Percentiles rank a stretch among this genome's conserved stretches.
Conservation (phyloP, 1,284 basidiomycete species). For the Rhodotorula mucilaginosa region DNA sequence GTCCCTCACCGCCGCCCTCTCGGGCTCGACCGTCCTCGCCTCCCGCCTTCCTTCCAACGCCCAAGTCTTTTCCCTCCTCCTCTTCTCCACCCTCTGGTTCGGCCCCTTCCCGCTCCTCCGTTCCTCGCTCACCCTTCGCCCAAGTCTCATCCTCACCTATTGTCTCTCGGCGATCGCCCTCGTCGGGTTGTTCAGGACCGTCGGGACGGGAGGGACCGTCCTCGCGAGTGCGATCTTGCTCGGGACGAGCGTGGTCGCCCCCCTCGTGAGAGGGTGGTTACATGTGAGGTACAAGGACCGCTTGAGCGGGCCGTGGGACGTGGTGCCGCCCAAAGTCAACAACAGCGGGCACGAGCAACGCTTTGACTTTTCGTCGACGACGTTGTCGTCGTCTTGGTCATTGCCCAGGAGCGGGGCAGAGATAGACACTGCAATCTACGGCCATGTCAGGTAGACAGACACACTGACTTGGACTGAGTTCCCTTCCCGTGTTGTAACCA, state of each 20-base stretch:
- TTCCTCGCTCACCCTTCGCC: conserved; percentile 68
- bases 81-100: conserved; percentile 81
- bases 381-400: no score
- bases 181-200: conserved; percentile 58
- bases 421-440: no score
- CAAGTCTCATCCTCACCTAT: conserved; percentile 61
- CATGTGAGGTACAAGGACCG: conserved; percentile 49
- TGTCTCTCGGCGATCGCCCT: conserved; percentile 53
- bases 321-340: neutral
- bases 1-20: conserved; percentile 92
- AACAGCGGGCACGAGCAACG: no score
- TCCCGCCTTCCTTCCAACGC: conserved; percentile 79
- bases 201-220: conserved; percentile 47
- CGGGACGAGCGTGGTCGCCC: conserved; percentile 64
- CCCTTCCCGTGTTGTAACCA: no score
- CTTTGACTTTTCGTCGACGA: no score
- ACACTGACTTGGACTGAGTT: no score
- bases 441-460: no score
- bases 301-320: conserved; percentile 58
- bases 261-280: conserved; percentile 51
- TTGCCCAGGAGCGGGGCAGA: no score
- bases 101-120: conserved; percentile 80
- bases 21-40: conserved; percentile 87
- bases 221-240: conserved; percentile 25
- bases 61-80: conserved; percentile 83